phyloP scores from a whole-genome alignment of 2,329 filamentous ascomycete species.

The Laburnicola sp. region DNA sequence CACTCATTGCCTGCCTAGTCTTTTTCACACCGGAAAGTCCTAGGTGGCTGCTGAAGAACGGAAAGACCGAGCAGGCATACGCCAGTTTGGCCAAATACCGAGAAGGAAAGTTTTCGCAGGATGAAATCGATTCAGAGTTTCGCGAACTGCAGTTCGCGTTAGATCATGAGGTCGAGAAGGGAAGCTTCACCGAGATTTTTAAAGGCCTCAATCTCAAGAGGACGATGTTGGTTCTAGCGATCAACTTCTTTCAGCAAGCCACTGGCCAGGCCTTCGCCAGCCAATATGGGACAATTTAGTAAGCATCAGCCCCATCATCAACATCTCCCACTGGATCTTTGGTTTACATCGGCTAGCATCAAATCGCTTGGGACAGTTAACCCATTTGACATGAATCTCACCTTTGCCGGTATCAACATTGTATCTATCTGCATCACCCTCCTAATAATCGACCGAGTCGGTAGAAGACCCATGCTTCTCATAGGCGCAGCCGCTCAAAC shows the following conservation, averaged over 20 bases:
- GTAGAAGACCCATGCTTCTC: constrained; percentile 4
- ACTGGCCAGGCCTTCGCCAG: constrained; percentile 13
- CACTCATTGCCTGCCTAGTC: constrained; percentile 27
- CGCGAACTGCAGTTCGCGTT: constrained; percentile 12
- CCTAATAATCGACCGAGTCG: not conserved
- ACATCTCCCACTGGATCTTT: constrained; percentile 8
- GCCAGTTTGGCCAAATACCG: constrained; percentile 6
- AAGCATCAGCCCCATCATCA: constrained; percentile 16
- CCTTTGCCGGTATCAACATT: constrained; percentile 6
- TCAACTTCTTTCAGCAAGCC: constrained; percentile 12
- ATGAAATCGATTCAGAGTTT: constrained; percentile 9
- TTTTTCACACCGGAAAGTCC: constrained; percentile 22
- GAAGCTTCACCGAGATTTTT: constrained; percentile 12
- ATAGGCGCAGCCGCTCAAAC: constrained; percentile 6
- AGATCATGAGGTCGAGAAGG: constrained; percentile 13
- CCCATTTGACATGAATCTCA: constrained; percentile 6
- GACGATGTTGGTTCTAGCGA: constrained; percentile 2
- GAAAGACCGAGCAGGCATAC: constrained; percentile 48
- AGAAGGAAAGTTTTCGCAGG: constrained; percentile 9
- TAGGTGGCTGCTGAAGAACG: constrained; percentile 19
- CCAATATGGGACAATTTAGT: constrained; percentile 18
- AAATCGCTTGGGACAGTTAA: constrained; percentile 12
- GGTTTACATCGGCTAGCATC: constrained; percentile 1
- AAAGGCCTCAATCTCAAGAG: constrained; percentile 6
- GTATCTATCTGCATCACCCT: constrained; percentile 4